Evolutionary conservation across 225 moss, liverwort and hornwort genomes (phyloP).

Genomic region (Takakia lepidozioides): DNA sequence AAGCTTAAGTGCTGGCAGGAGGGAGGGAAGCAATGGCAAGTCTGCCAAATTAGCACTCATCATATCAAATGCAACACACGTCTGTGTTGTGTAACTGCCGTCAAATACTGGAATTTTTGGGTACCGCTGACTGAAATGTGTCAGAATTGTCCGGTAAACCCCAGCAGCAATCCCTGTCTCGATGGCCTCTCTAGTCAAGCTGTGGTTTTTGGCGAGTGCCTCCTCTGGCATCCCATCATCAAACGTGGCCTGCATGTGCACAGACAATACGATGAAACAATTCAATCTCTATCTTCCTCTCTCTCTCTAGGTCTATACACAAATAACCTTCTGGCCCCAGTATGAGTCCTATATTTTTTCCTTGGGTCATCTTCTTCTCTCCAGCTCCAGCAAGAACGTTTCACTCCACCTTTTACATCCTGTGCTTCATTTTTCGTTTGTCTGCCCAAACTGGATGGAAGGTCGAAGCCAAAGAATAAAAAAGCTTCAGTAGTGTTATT

Average conservation of each 20-base stretch:
- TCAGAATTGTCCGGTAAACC: slow-evolving; percentile 87
- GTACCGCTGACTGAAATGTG: slow-evolving; percentile 96
- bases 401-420: too few relatives aligned
- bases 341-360: too few relatives aligned
- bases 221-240: slow-evolving; percentile 97
- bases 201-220: slow-evolving; percentile 81
- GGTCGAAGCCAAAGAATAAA: too few relatives aligned
- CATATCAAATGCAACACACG: slow-evolving; percentile 98
- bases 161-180: slow-evolving; percentile 86
- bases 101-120: slow-evolving; percentile 96
- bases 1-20: slow-evolving; percentile 84
- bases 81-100: slow-evolving; percentile 86
- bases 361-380: too few relatives aligned
- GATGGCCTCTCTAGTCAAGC: slow-evolving; percentile 85
- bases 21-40: slow-evolving; percentile 72
- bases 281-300: too few relatives aligned
- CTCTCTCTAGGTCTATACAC: too few relatives aligned
- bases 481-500: too few relatives aligned
- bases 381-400: too few relatives aligned
- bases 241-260: slow-evolving; percentile 66
- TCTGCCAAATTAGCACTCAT: slow-evolving; percentile 97
- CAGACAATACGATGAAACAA: too few relatives aligned
- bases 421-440: too few relatives aligned
- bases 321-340: too few relatives aligned
- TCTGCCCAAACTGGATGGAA: too few relatives aligned